phyloP scores from a whole-genome alignment of 805 yeast species.

The Wickerhamiella sorbophila region DNA sequence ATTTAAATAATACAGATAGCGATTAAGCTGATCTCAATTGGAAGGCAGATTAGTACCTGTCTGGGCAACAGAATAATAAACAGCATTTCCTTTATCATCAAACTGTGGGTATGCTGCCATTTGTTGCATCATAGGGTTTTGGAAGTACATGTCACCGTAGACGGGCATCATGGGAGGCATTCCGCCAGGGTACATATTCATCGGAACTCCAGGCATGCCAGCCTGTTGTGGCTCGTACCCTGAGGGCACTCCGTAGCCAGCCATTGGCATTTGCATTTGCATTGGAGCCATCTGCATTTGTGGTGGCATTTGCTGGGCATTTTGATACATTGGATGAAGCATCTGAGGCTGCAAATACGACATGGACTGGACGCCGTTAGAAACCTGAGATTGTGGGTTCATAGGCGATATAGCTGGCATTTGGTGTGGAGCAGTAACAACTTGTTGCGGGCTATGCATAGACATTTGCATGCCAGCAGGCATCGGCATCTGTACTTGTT shows the following conservation, averaged over 20 bases:
- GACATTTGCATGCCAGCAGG: background rate
- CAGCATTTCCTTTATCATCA: background rate
- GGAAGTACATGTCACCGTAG: conserved; percentile 1
- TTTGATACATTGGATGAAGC: conserved; percentile 1
- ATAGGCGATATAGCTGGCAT: conserved; percentile 2
- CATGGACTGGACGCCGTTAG: background rate
- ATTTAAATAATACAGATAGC: background rate
- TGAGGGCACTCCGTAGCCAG: background rate
- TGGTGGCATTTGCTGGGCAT: conserved; percentile 6
- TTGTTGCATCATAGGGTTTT: background rate
- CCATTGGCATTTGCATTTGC: background rate
- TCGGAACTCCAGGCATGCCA: background rate
- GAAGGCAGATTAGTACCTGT: no score
- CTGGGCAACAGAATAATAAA: background rate
- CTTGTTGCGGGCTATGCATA: background rate
- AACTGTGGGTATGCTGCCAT: background rate
- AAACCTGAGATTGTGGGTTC: conserved; percentile 5
- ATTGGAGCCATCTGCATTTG: conserved; percentile 1
- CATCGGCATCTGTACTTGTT: background rate
- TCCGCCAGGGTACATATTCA: conserved; percentile 1
- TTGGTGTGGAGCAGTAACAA: background rate
- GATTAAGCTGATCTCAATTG: no score
- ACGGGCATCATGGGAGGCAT: background rate
- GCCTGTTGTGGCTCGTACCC: background rate
- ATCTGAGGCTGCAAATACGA: background rate